Conservation (phyloP, 495 filamentous ascomycete species). For the Xylaria cubensis region DNA sequence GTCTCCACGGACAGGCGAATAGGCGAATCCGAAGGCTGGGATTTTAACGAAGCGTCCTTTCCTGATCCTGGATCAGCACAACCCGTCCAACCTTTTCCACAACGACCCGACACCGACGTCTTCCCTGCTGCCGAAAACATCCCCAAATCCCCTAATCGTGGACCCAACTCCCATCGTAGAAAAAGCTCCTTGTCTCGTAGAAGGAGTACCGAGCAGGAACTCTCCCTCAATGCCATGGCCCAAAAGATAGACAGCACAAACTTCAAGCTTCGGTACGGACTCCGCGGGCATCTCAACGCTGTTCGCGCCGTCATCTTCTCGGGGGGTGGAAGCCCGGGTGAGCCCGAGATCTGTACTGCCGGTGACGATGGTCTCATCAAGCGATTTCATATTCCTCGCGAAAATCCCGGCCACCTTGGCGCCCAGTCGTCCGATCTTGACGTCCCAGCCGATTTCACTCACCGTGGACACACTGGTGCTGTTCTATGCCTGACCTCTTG, state of each 20-base stretch:
- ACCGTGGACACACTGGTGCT: conserved; percentile 89
- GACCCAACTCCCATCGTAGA: conserved; percentile 74
- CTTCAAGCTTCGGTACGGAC: conserved; percentile 92
- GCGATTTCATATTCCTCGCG: conserved; percentile 91
- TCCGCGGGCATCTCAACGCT: conserved; percentile 91
- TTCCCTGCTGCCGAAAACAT: conserved; percentile 85
- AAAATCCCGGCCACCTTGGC: conserved; percentile 59
- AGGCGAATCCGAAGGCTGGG: conserved; percentile 80
- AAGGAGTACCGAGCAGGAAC: conserved; percentile 62
- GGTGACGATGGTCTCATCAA: conserved; percentile 96
- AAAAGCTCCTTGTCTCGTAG: conserved; percentile 73
- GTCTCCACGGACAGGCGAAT: conserved; percentile 49
- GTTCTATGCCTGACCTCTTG: conserved; percentile 88
- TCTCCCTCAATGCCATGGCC: conserved; percentile 52
- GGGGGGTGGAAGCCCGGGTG: conserved; percentile 89
- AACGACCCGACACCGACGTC: conserved; percentile 79
- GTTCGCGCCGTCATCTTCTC: conserved; percentile 95
- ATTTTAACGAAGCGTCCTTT: conserved; percentile 79
- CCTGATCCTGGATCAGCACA: conserved; percentile 52
- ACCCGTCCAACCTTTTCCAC: conserved; percentile 49
- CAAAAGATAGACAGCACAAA: conserved; percentile 66
- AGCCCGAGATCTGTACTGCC: conserved; percentile 95
- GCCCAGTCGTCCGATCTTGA: conserved; percentile 79
- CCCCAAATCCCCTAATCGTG: conserved; percentile 78
- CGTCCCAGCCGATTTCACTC: conserved; percentile 90